Base-by-base conservation (phyloP, 768 basidiomycete species). In the Steccherinum ochraceum region DNA sequence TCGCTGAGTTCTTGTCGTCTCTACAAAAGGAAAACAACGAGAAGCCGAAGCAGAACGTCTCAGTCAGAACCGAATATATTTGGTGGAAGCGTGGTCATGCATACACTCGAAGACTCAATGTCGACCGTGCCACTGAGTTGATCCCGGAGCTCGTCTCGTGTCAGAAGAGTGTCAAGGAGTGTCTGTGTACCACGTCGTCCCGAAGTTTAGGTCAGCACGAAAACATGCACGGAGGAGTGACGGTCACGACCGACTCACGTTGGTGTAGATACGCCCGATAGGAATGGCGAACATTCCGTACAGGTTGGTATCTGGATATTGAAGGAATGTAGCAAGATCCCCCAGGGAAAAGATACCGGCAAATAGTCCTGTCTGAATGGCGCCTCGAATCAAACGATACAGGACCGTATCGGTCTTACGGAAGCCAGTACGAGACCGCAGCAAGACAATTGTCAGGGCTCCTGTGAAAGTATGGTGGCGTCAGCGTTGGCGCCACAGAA, bases 341-440 rank as follows among this genome's bases (percentile, higher is more conserved):
- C 69, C 75, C 27, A 79, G 55, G 10, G 79, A 76, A 45, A 81
- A 78, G 1, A 77, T 63, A 0, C 74, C 72, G 12, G 72, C 75
- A 51, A 80, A 79, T 4, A 77, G 54, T 39, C 79, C 78, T 3
- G 79, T 80, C 53, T 79, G 77, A 25, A 80, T 61, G 10, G 78
- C 77, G 23, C 78, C 78, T 48, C 76, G 74, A 53, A 80, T 79
- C 2, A 80, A 66, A 26, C 75, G 72, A 51, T 77, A 76, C 56
- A 79, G 74, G 49, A 79, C 68, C 0, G 69, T 75, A 54, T 82
- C 77, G 3, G 74, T 81, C 55, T 64, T 72, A 13, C 65, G 66
- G 62, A 79, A 76, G 16, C 80, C 79, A 13, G 79, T 80, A 48
- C 73, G 68, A 4, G 72, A 72, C 45, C 70, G 71, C 52, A 58